Percentiles rank a stretch among this genome's conserved stretches.
Evolutionary conservation across 192 early-diverging fungal genomes (phyloP).

Genomic region (Backusella mclennaniae): DNA sequence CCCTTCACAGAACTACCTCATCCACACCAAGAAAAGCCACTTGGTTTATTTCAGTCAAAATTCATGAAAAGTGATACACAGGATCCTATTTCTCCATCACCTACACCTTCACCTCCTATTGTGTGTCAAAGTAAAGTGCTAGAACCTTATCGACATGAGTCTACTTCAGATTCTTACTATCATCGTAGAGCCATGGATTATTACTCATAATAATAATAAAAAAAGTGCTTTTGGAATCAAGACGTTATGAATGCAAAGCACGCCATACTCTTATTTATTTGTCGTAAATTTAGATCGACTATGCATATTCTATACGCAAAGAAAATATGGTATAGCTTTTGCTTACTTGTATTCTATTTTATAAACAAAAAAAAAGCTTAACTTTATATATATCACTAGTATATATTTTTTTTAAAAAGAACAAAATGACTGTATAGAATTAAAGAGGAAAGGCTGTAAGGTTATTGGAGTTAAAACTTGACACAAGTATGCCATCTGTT

Average conservation of each 20-base stretch:
- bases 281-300: background rate
- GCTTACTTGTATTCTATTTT: background rate
- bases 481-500: background rate
- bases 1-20: slow-evolving; percentile 9
- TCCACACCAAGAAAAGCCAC: background rate
- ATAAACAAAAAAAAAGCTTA: background rate
- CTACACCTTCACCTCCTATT: slow-evolving; percentile 11
- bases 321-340: too few species aligned
- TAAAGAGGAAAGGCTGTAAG: too few species aligned
- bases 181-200: background rate
- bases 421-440: too few species aligned
- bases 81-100: slow-evolving; percentile 5
- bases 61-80: background rate
- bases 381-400: too few species aligned
- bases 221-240: background rate
- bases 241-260: background rate
- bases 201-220: slow-evolving; percentile 4
- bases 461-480: background rate
- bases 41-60: background rate
- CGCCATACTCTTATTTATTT: background rate
- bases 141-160: background rate
- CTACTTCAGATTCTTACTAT: background rate
- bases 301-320: background rate
- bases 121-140: background rate
- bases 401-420: too few species aligned